phyloP scores from a whole-genome alignment of 2,329 filamentous ascomycete genomes.

The Ophiocordyceps camponoti-leonardi region DNA sequence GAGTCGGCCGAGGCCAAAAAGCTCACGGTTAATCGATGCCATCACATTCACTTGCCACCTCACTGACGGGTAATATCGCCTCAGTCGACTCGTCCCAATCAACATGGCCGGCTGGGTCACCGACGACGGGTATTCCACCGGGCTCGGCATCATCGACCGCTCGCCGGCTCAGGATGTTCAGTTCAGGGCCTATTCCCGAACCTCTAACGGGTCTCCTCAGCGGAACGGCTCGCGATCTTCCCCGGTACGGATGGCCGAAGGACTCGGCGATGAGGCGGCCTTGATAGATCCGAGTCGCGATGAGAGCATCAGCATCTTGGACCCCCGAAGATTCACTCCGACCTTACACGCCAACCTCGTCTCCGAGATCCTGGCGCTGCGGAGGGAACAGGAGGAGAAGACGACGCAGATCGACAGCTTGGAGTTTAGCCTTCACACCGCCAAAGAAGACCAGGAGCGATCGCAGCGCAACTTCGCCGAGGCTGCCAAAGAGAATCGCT shows the following conservation, averaged over 20 bases:
- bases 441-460: slow-evolving; percentile 57
- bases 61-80: neutral
- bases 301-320: slow-evolving; percentile 57
- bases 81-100: neutral
- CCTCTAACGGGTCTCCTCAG: slow-evolving; percentile 36
- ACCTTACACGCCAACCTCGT: slow-evolving; percentile 89
- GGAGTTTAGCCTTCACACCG: slow-evolving; percentile 55
- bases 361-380: slow-evolving; percentile 75
- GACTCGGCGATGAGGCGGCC: slow-evolving; percentile 27
- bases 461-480: slow-evolving; percentile 44
- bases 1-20: neutral
- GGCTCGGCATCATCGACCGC: slow-evolving; percentile 36
- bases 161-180: slow-evolving; percentile 57
- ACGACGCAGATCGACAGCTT: slow-evolving; percentile 71
- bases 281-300: slow-evolving; percentile 44
- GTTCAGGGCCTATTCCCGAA: slow-evolving; percentile 54
- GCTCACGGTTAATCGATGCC: slow-evolving; percentile 1
- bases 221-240: slow-evolving; percentile 51
- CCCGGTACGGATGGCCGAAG: slow-evolving; percentile 29
- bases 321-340: slow-evolving; percentile 85
- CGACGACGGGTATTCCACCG: slow-evolving; percentile 41
- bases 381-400: slow-evolving; percentile 83
- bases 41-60: neutral
- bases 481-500: slow-evolving; percentile 59
- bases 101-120: slow-evolving; percentile 43